A percentile compares a stretch with the other conserved stretches of the same genome.
Conservation (phyloP, 2,329 filamentous ascomycete species). For the Neofusicoccum laricinum region DNA sequence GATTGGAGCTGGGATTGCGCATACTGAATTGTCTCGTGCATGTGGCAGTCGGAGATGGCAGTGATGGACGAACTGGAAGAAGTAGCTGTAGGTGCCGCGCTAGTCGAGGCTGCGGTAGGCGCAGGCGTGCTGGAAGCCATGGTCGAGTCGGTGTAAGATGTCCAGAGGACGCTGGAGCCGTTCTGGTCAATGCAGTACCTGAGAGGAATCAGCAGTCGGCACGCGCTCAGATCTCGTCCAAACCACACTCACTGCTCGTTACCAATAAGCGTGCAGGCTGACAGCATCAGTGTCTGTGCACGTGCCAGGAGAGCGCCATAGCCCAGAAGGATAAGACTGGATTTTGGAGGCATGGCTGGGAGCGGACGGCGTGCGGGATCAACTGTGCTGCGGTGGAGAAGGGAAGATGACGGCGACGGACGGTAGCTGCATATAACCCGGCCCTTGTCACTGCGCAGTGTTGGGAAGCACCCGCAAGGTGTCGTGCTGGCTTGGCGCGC, state of each 20-base stretch:
- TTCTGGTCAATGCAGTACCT: background rate
- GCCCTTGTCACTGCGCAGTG: background rate
- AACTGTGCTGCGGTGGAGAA: background rate
- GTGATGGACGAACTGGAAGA: conserved; percentile 29
- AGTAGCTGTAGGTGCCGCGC: background rate
- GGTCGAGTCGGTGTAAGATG: background rate
- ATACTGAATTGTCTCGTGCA: conserved; percentile 46
- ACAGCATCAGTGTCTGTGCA: background rate
- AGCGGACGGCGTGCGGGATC: background rate
- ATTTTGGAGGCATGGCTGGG: background rate
- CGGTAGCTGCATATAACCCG: background rate
- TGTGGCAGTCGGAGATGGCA: conserved; percentile 53
- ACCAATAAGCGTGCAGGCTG: background rate
- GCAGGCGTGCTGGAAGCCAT: background rate
- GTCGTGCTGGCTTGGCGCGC: background rate
- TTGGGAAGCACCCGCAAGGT: background rate
- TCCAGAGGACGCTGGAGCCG: conserved; percentile 1
- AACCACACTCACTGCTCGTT: background rate
- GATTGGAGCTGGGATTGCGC: conserved; percentile 7
- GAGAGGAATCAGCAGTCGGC: background rate
- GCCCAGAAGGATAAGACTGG: background rate
- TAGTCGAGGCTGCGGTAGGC: background rate
- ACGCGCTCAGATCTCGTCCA: background rate
- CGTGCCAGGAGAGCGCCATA: background rate
- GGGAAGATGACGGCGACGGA: background rate